Evolutionary conservation across 179 eudicot genomes (phyloP), one percentile per base, ranked within the genome.

Genomic region (Silene vulgaris): DNA sequence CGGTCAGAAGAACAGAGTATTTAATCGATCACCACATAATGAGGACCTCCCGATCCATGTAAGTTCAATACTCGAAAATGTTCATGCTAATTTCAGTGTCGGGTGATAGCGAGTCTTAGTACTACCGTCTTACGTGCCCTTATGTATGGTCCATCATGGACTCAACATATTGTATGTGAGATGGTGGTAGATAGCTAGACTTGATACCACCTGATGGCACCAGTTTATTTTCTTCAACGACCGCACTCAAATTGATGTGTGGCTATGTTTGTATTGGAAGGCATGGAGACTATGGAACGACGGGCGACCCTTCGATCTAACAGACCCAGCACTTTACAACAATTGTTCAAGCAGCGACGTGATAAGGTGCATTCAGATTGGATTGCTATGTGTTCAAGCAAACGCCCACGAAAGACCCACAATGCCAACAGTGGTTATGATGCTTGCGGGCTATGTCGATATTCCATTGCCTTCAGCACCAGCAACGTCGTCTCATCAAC

Each of bases 351-450:
- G 66, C 29, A 62, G 2, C 32, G 66, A 62, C 4, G 32, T 62
- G 13, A 62, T 20, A 17, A 57, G 23, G 9, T 57, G 62, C 26
- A 57, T 57, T 57, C 62, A n/a, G 62, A 57, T 57, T 0, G 62
- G 62, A 57, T n/a, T 57, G 3, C n/a, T 57, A 57, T 57, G 85
- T 73, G 75, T 57, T 57, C 20, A 17, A 57, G 62, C 62, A 57
- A 57, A 57, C 9, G 73, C 79, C 11, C 5, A 28, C 0, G 2
- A 20, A 17, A 48, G 74, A 21, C 61, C 74, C 20, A 50, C 35
- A 48, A 71, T 71, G 30, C n/a, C 30, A 1, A 4, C 6, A 3
- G 54, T 73, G 17, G 76, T 71, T 4, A 29, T 12, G 11, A 60
- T 60, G 68, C 32, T 74, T 17, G 16, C 29, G 0, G 52, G 75